Evolutionary conservation across 1,139 yeast species (phyloP).

Genomic region (Hansenula lynferdii): DNA sequence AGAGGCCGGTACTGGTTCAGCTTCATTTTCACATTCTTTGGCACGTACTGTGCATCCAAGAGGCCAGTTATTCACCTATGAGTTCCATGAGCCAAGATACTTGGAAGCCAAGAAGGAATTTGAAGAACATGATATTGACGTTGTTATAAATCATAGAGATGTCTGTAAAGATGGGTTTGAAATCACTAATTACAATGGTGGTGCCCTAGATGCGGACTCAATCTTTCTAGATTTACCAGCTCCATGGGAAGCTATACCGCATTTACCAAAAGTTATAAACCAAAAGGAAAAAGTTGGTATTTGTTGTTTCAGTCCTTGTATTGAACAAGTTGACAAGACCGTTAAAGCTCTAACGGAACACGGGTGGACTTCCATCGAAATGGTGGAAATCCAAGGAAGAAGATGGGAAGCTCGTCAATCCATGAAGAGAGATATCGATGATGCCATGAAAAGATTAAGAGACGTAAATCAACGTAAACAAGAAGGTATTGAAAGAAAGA

Average conservation of each 20-base stretch:
- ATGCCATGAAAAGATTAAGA: slow-evolving; percentile 73
- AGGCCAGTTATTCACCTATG: slow-evolving; percentile 78
- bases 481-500: slow-evolving; percentile 68
- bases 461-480: slow-evolving; percentile 75
- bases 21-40: slow-evolving; percentile 90
- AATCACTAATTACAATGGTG: slow-evolving; percentile 32
- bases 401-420: slow-evolving; percentile 91
- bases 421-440: slow-evolving; percentile 77
- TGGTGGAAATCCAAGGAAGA: slow-evolving; percentile 86
- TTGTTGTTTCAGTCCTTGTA: slow-evolving; percentile 97
- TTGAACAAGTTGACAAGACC: slow-evolving; percentile 91
- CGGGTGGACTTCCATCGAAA: slow-evolving; percentile 89
- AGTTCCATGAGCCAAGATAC: slow-evolving; percentile 84
- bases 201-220: slow-evolving; percentile 51
- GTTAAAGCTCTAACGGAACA: slow-evolving; percentile 64
- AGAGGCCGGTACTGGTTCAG: slow-evolving; percentile 98
- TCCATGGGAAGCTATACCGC: slow-evolving; percentile 95
- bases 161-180: slow-evolving; percentile 87
- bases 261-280: slow-evolving; percentile 54
- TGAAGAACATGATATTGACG: slow-evolving; percentile 57
- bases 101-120: slow-evolving; percentile 77
- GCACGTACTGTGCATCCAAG: slow-evolving; percentile 58
- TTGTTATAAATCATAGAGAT: slow-evolving; percentile 80
- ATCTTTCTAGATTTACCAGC: slow-evolving; percentile 92
- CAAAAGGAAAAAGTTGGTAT: slow-evolving; percentile 51